phyloP scores from a whole-genome alignment of 106 monocot species.

The Xerophyta viscosa region DNA sequence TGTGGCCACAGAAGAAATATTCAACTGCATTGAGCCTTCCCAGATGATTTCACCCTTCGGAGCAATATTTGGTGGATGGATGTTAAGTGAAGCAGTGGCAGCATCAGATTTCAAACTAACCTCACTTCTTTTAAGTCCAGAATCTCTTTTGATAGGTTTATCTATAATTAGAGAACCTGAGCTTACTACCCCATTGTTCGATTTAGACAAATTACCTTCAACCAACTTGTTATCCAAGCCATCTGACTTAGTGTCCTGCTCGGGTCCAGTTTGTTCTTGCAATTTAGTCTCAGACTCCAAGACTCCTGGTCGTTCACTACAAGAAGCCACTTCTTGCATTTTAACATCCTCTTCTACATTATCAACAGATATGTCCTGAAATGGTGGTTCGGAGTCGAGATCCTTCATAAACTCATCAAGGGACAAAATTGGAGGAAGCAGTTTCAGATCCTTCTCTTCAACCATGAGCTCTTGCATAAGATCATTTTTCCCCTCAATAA shows the following conservation, averaged over 20 bases:
- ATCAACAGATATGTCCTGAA: constrained; percentile 40
- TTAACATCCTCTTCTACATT: neutral
- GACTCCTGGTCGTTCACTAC: constrained; percentile 11
- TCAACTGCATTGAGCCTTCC: constrained; percentile 87
- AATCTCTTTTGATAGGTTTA: constrained; percentile 8
- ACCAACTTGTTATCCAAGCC: constrained; percentile 2
- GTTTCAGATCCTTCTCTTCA: constrained; percentile 55
- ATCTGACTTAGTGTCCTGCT: constrained; percentile 11
- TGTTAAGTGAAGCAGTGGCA: constrained; percentile 9
- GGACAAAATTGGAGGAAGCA: constrained; percentile 71
- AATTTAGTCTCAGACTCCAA: constrained; percentile 18
- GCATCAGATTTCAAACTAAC: constrained; percentile 21
- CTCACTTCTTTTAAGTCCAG: constrained; percentile 4
- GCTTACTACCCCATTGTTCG: constrained; percentile 1
- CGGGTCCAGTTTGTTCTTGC: constrained; percentile 11
- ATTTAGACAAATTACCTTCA: constrained; percentile 2
- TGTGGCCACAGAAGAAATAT: constrained; percentile 49
- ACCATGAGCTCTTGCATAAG: constrained; percentile 74
- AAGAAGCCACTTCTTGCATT: constrained; percentile 8
- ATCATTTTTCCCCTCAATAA: constrained; percentile 51
- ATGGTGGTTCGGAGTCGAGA: constrained; percentile 84
- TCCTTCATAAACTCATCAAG: constrained; percentile 92
- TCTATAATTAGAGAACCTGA: constrained; percentile 6
- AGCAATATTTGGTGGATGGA: constrained; percentile 9
- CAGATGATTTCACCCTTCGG: constrained; percentile 40